phyloP scores from a whole-genome alignment of 2,329 filamentous ascomycete genomes.

The Oidium heveae region DNA sequence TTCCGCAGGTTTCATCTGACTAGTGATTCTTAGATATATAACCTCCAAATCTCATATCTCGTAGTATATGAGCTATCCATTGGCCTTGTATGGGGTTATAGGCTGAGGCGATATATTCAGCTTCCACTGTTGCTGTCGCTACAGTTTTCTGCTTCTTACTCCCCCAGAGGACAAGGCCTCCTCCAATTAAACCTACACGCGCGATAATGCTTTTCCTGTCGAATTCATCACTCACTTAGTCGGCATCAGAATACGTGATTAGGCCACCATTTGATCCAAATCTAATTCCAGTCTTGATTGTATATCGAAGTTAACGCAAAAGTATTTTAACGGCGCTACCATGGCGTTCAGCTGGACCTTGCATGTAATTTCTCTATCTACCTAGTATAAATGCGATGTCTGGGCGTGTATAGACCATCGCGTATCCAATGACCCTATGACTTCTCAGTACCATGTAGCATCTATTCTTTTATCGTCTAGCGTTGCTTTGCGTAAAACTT shows the following conservation, averaged over 20 bases:
- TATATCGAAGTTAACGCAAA: background rate
- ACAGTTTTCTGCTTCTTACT: background rate
- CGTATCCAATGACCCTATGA: background rate
- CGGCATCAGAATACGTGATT: background rate
- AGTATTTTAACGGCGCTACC: background rate
- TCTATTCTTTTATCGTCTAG: background rate
- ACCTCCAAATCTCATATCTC: background rate
- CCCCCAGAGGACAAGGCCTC: background rate
- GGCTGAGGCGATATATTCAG: background rate
- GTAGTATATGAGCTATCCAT: background rate
- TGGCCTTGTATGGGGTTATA: background rate
- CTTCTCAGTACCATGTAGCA: background rate
- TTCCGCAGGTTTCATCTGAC: background rate
- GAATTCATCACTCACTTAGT: background rate
- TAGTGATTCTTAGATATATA: background rate
- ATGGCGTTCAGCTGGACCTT: background rate
- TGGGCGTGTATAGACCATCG: background rate
- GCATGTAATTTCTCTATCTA: background rate
- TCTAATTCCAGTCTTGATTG: background rate
- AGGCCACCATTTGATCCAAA: background rate
- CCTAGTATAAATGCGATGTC: background rate
- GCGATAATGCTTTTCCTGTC: background rate
- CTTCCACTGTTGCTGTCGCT: background rate
- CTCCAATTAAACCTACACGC: background rate
- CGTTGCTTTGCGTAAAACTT: background rate